Base-by-base conservation (phyloP, 176 grass and related monocot genomes). In the Rhipidocladum racemiflorum region DNA sequence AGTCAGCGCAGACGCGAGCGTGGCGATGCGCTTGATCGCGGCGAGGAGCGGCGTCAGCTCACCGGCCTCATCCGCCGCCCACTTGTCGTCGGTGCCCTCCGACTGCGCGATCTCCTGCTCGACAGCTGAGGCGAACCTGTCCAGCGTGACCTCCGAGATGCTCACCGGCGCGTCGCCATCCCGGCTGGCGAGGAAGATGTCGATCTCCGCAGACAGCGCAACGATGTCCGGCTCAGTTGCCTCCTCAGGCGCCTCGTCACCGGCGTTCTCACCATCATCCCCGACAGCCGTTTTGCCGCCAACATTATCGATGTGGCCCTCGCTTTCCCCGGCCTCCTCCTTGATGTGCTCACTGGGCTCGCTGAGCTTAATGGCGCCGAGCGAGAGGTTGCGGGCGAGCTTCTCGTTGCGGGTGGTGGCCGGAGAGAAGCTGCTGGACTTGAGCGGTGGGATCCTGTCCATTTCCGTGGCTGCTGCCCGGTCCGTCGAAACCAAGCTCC, bases 391-490 rank as follows among this genome's bases (percentile, higher is more conserved):
- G 53, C 95, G 95, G 57, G 90, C 84, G 74, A 85, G 92, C 81
- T 91, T 94, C 66, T 97, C 95, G 61, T 94, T 88, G 30, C 92
- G 88, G 71, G 23, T 17, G 44, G 76, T 78, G 13, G 78, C 70
- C 65, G 88, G 78, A 21, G 94, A 93, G 84, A 97, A 97, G 77
- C 95, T 97, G 87, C 90, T 97, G 9, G 88, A 94, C 81, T 97
- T 97, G 27, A 87, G 84, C 77, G 92, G 64, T 82, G 68, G 83
- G 76, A 85, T 91, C 51, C 87, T 89, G 44, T 95, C 90, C 95
- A 95, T 95, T 13, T 57, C 85, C 9, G 30, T 5, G 60, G 78
- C 39, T 55, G 51, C 21, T 21, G 21, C 8, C 53, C 21, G 3
- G 53, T 8, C 21, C 53, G 21, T 55, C 43, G 73, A 85, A 44